A percentile compares a stretch with the other conserved stretches of the same genome.
phyloP scores from a whole-genome alignment of 768 basidiomycete genomes.

The Amyloporia xantha region DNA sequence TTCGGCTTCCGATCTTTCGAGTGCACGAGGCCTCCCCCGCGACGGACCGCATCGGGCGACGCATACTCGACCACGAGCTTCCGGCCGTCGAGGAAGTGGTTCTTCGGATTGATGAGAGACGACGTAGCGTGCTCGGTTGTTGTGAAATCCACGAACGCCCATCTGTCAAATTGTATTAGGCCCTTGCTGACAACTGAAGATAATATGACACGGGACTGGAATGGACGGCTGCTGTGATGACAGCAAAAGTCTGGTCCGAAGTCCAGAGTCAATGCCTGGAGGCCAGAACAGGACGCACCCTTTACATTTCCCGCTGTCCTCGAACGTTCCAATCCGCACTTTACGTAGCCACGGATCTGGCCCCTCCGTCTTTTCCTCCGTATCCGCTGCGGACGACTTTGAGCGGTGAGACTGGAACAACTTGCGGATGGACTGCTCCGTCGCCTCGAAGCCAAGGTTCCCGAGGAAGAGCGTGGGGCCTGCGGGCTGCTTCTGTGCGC shows the following conservation, averaged over 20 bases:
- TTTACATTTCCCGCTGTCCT: conserved; percentile 93
- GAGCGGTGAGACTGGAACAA: conserved; percentile 64
- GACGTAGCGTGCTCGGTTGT: conserved; percentile 72
- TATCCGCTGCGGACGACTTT: conserved; percentile 6
- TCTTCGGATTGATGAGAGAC: conserved; percentile 76
- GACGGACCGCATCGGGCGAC: conserved; percentile 80
- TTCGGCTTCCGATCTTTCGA: conserved; percentile 5
- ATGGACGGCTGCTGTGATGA: background rate
- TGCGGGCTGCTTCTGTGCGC: conserved; percentile 73
- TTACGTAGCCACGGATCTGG: conserved; percentile 61
- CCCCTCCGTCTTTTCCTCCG: conserved; percentile 25
- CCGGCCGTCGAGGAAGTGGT: conserved; percentile 78
- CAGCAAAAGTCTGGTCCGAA: too few species aligned
- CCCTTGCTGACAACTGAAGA: too few species aligned
- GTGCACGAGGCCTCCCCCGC: conserved; percentile 44
- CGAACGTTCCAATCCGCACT: conserved; percentile 91
- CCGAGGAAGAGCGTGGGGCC: conserved; percentile 88
- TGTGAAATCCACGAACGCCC: conserved; percentile 91
- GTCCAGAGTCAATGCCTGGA: too few species aligned
- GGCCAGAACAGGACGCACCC: conserved; percentile 49
- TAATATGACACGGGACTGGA: background rate
- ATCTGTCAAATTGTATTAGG: conserved; percentile 40
- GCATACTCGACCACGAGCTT: conserved; percentile 86
- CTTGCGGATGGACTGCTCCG: conserved; percentile 65
- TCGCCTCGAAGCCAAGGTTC: conserved; percentile 88